Conservation (phyloP, 2,329 filamentous ascomycete species). For the Phaeosphaeriaceae sp. region DNA sequence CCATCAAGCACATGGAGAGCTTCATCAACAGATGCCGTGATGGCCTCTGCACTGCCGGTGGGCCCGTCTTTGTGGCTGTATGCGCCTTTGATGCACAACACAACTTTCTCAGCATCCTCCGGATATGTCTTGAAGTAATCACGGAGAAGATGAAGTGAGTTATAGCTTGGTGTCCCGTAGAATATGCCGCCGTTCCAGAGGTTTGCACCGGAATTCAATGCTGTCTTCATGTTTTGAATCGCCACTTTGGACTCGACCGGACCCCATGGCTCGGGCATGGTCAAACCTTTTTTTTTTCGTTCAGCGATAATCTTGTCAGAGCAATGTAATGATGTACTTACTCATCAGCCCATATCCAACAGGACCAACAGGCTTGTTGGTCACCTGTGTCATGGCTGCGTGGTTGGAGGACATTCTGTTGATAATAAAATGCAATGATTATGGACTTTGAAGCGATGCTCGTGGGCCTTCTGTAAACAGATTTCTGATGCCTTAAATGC, state of each 20-base stretch:
- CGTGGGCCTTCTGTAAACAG: neutral
- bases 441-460: neutral
- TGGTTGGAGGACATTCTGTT: neutral
- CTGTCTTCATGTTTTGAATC: conserved; percentile 47
- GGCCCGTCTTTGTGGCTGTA: conserved; percentile 30
- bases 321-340: neutral
- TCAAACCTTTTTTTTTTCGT: neutral
- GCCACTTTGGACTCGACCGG: conserved; percentile 22
- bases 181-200: conserved; percentile 55
- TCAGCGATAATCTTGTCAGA: neutral
- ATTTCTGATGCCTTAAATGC: neutral
- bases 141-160: conserved; percentile 52
- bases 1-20: conserved; percentile 1
- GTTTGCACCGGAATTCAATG: conserved; percentile 45
- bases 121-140: conserved; percentile 58
- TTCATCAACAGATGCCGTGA: conserved; percentile 19
- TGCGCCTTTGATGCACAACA: conserved; percentile 55
- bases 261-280: neutral
- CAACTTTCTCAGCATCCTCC: conserved; percentile 53
- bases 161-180: conserved; percentile 51
- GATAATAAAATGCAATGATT: neutral
- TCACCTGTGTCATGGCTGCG: neutral
- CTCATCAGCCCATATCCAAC: conserved; percentile 8
- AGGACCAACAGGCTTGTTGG: conserved; percentile 4
- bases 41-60: conserved; percentile 46